phyloP scores from a whole-genome alignment of 768 basidiomycete genomes.

The Myochromella boudieri region DNA sequence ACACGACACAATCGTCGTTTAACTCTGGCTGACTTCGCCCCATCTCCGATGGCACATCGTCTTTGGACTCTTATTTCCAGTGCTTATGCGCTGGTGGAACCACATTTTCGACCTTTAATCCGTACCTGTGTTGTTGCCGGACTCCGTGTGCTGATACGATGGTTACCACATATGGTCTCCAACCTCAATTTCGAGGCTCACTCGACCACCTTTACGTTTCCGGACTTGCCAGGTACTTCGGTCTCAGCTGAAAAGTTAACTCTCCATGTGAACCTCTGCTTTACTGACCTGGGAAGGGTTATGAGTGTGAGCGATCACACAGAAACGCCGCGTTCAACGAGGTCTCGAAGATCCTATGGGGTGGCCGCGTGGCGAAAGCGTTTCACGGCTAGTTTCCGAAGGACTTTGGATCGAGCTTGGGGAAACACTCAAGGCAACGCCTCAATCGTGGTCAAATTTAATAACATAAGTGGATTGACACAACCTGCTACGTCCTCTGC shows the following conservation, averaged over 20 bases:
- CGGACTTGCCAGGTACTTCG: constrained; percentile 50
- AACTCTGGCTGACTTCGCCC: constrained; percentile 47
- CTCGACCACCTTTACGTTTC: constrained; percentile 49
- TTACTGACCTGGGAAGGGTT: constrained; percentile 48
- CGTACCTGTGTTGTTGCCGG: constrained; percentile 53
- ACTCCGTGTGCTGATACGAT: constrained; percentile 59
- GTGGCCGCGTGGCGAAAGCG: constrained; percentile 67
- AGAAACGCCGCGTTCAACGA: constrained; percentile 19
- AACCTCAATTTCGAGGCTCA: constrained; percentile 68
- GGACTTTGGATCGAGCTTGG: constrained; percentile 70
- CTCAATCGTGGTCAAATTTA: constrained; percentile 48
- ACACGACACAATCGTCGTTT: constrained; percentile 41
- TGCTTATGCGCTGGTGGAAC: constrained; percentile 51
- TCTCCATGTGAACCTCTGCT: constrained; percentile 53
- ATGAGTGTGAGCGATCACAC: constrained; percentile 21
- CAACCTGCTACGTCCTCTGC: constrained; percentile 16
- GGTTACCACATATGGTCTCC: constrained; percentile 68
- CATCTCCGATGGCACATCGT: constrained; percentile 41
- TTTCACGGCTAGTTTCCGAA: constrained; percentile 55
- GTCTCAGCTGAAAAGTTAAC: constrained; percentile 50
- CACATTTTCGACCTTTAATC: constrained; percentile 59
- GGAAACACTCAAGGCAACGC: constrained; percentile 61
- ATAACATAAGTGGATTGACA: constrained; percentile 44
- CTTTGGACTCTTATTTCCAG: constrained; percentile 38
- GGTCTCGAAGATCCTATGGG: constrained; percentile 35